phyloP scores from a whole-genome alignment of 176 grass and related monocot genomes.

The Typha latifolia region DNA sequence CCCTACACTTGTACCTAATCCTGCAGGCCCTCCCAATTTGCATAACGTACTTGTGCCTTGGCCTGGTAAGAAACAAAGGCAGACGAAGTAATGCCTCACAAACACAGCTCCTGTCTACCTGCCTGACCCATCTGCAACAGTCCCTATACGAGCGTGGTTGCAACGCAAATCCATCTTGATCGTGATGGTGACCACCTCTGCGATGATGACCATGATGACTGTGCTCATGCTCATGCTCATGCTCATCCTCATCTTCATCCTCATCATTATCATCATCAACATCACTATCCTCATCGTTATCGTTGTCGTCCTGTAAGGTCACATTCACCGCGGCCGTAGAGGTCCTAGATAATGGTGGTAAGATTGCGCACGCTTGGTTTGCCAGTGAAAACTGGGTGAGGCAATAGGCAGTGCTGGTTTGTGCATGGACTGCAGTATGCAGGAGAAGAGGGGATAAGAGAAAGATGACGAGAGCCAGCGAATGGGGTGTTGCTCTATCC shows the following conservation, averaged over 20 bases:
- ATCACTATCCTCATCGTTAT: not conserved
- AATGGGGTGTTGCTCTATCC: not conserved
- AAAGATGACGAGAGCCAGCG: conserved; percentile 13
- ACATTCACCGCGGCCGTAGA: conserved; percentile 4
- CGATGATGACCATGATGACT: not conserved
- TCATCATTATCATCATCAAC: not conserved
- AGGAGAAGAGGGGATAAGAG: not conserved
- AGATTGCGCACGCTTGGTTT: conserved; percentile 60
- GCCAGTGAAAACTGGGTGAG: conserved; percentile 61
- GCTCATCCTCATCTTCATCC: not conserved
- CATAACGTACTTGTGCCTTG: conserved; percentile 64
- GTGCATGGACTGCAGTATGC: not conserved
- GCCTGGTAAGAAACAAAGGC: conserved; percentile 58
- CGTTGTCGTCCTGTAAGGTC: not conserved
- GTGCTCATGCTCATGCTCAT: not conserved
- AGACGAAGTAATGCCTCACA: conserved; percentile 52
- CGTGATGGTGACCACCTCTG: not conserved
- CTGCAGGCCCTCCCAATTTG: conserved; percentile 41
- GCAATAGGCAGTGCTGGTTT: conserved; percentile 47
- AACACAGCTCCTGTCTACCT: conserved; percentile 72
- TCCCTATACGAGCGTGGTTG: conserved; percentile 44
- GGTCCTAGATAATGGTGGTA: conserved; percentile 42
- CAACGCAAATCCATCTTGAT: conserved; percentile 5
- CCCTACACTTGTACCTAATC: conserved; percentile 47
- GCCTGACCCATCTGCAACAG: conserved; percentile 73